Evolutionary conservation across 352 stramenopile genomes (phyloP).

Genomic region (Phytophthora tentaculata): DNA sequence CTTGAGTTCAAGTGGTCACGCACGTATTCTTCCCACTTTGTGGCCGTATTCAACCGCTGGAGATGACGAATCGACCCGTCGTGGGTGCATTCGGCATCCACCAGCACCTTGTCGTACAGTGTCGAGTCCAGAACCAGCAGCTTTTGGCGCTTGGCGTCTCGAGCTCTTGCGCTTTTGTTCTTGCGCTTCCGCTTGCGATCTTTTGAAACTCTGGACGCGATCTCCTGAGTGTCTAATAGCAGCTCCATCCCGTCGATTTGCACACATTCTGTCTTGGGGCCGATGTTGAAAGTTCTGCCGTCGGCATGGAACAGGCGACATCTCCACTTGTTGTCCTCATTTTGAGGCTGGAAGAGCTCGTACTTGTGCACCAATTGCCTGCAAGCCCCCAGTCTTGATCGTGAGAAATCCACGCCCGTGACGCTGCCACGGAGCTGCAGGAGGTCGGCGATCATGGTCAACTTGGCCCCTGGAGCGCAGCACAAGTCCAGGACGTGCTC

Average conservation of each 20-base stretch:
- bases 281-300: constrained; percentile 72
- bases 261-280: constrained; percentile 54
- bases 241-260: constrained; percentile 47
- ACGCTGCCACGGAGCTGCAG: constrained; percentile 63
- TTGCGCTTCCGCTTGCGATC: constrained; percentile 84
- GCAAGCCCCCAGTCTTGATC: constrained; percentile 81
- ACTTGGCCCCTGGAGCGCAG: constrained; percentile 92
- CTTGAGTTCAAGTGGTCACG: constrained; percentile 59
- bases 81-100: constrained; percentile 96
- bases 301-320: constrained; percentile 84
- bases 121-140: constrained; percentile 29
- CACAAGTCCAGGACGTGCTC: constrained; percentile 94
- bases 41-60: constrained; percentile 65
- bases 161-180: constrained; percentile 90
- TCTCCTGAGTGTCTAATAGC: constrained; percentile 76
- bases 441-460: constrained; percentile 92
- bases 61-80: constrained; percentile 94
- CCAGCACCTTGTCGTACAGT: constrained; percentile 94
- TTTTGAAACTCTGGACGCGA: constrained; percentile 47
- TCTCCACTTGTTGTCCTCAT: constrained; percentile 43
- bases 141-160: constrained; percentile 58
- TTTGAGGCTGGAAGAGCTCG: constrained; percentile 62
- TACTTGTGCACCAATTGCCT: constrained; percentile 94
- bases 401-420: constrained; percentile 90
- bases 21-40: constrained; percentile 84